These are phyloP conservation scores for Jaltomata sinuosa DNA, from an alignment of 257 asterid genomes.

Conservation along the genomic window DNA sequence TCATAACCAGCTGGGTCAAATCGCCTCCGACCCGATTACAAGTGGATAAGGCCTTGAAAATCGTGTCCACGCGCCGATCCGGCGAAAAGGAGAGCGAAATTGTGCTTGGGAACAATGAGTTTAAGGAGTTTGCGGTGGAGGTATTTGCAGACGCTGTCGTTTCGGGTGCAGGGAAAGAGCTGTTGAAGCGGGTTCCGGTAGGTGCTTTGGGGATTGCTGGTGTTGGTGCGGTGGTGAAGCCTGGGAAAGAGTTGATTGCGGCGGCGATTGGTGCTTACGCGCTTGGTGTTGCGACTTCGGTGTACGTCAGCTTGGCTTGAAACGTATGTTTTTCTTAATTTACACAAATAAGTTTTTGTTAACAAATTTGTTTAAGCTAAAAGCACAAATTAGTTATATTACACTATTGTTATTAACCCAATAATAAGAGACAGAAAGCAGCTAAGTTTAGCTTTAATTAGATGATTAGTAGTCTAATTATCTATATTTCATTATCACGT, in stretches of 20 bases:
- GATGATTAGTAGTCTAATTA: not conserved
- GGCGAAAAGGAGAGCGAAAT: constrained; percentile 3
- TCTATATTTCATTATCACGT: not conserved
- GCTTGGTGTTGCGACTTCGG: constrained; percentile 46
- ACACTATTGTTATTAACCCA: not conserved
- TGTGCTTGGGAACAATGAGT: constrained; percentile 38
- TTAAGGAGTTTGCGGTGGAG: constrained; percentile 45
- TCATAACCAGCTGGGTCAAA: constrained; percentile 58
- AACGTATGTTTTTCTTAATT: not conserved
- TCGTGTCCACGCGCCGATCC: constrained; percentile 20
- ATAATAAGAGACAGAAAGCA: not conserved
- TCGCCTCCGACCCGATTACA: constrained; percentile 45
- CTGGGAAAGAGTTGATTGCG: constrained; percentile 41
- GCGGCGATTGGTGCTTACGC: constrained; percentile 78
- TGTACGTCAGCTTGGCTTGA: constrained; percentile 31
- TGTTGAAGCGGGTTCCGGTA: constrained; percentile 45
- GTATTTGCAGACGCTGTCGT: constrained; percentile 45
- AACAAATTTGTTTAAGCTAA: not conserved
- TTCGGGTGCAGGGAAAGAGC: constrained; percentile 32
- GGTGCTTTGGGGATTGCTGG: constrained; percentile 71
- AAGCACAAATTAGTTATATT: not conserved
- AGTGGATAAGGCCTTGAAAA: constrained; percentile 48
- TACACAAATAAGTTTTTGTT: too few relatives aligned
- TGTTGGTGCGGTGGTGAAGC: constrained; percentile 41
- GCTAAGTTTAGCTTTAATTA: not conserved